These are phyloP conservation scores for Pseudofabraea citricarpa DNA, from an alignment of 2,329 filamentous ascomycete species.

Conservation along the genomic window DNA sequence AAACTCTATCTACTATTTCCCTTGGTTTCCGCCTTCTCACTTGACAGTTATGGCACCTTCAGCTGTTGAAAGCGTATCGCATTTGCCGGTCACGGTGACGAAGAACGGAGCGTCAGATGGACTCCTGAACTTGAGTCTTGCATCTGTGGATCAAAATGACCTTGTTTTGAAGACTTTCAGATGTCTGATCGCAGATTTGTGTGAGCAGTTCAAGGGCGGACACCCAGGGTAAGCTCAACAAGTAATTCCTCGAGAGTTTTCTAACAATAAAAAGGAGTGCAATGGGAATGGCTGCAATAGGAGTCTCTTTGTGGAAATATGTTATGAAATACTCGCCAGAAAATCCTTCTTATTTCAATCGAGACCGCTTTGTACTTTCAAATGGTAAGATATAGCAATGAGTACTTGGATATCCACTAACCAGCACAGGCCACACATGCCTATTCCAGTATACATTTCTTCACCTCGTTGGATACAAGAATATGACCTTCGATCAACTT, in stretches of 20 bases:
- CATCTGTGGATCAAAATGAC: conserved; percentile 2
- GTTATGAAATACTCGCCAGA: conserved; percentile 35
- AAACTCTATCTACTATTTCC: not conserved
- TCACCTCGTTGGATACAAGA: conserved; percentile 39
- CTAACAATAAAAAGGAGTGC: conserved; percentile 3
- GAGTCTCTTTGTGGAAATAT: conserved; percentile 37
- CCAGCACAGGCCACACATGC: conserved; percentile 34
- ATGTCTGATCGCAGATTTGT: conserved; percentile 61
- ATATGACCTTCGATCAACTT: conserved; percentile 42
- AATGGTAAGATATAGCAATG: too few species aligned
- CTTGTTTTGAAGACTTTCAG: conserved; percentile 54
- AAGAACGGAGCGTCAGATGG: conserved; percentile 4
- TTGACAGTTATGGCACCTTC: conserved; percentile 3
- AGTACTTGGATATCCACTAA: too few species aligned
- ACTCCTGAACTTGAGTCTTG: not conserved
- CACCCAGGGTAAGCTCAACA: conserved; percentile 53
- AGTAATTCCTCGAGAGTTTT: not conserved
- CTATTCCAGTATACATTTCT: conserved; percentile 40
- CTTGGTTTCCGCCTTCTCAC: not conserved
- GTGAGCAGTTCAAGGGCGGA: conserved; percentile 65
- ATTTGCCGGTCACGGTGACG: not conserved
- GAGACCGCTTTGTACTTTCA: conserved; percentile 39
- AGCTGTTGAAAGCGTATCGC: conserved; percentile 4
- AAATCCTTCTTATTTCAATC: conserved; percentile 35
- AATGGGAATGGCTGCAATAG: conserved; percentile 40